These are phyloP conservation scores for sweet orange (Citrus sinensis) DNA, from an alignment of 345 rosid species.

Conservation along the genomic window DNA sequence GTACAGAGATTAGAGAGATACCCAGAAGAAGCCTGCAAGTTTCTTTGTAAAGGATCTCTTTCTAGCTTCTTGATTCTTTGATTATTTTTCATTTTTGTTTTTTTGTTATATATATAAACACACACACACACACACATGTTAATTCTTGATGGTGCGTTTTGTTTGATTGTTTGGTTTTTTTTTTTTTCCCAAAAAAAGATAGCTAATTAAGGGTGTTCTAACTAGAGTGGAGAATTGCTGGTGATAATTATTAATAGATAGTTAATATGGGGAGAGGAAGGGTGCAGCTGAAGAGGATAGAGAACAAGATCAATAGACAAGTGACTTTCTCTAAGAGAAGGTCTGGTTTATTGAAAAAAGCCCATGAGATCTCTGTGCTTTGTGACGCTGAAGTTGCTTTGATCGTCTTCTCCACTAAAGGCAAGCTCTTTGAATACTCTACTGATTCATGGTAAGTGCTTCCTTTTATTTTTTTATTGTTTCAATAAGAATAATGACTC, in stretches of 20 bases:
- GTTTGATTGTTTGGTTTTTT: no score
- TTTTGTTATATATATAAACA: no score
- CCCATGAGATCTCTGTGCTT: slow-evolving; percentile 66
- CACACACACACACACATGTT: no score
- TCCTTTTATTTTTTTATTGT: background rate
- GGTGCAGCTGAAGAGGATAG: slow-evolving; percentile 63
- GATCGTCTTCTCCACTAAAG: slow-evolving; percentile 60
- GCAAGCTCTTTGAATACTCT: slow-evolving; percentile 56
- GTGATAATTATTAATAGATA: background rate
- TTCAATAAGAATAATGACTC: no score
- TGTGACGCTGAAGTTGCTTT: slow-evolving; percentile 65
- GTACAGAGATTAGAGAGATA: no score
- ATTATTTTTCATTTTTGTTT: no score
- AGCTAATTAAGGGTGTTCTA: background rate
- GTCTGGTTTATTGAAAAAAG: slow-evolving; percentile 57
- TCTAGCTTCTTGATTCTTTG: no score
- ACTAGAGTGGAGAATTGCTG: background rate
- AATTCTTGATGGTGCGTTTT: no score
- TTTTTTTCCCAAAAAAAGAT: no score
- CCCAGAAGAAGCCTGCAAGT: no score
- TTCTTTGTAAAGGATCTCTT: no score
- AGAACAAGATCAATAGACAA: slow-evolving; percentile 66
- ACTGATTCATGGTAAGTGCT: slow-evolving; percentile 40
- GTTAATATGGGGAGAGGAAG: slow-evolving; percentile 25
- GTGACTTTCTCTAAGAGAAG: slow-evolving; percentile 63